Evolutionary conservation across 176 grass and related monocot species (phyloP).

Genomic region (Puya raimondii): DNA sequence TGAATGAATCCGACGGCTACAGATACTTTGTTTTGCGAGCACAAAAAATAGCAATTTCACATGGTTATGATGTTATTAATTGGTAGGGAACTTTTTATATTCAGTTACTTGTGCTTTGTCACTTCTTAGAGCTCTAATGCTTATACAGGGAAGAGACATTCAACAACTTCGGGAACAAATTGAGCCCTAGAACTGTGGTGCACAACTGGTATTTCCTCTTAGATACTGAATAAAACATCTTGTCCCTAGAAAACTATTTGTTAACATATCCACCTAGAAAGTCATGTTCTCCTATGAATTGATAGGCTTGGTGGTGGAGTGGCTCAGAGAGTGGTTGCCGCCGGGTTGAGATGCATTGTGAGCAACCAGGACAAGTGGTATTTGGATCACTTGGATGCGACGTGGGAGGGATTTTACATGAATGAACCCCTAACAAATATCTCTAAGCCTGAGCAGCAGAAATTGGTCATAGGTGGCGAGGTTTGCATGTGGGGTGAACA

Average conservation of each 20-base stretch:
- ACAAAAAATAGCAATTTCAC: constrained; percentile 72
- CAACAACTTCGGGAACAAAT: constrained; percentile 62
- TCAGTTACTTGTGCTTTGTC: not conserved
- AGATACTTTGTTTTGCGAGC: constrained; percentile 75
- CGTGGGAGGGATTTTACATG: constrained; percentile 73
- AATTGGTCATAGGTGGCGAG: constrained; percentile 72
- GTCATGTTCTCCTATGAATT: constrained; percentile 5
- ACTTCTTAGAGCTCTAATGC: not conserved
- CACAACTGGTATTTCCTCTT: constrained; percentile 70
- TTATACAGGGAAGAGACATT: constrained; percentile 74
- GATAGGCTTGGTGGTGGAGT: constrained; percentile 61
- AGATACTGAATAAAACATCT: not conserved
- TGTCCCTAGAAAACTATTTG: not conserved
- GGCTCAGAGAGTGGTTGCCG: constrained; percentile 57
- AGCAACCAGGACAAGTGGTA: constrained; percentile 95
- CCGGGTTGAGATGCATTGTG: constrained; percentile 82
- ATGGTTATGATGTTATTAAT: constrained; percentile 77
- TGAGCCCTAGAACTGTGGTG: constrained; percentile 66
- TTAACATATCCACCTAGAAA: not conserved
- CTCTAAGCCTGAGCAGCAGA: constrained; percentile 45
- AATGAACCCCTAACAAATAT: constrained; percentile 79
- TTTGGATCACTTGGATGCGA: constrained; percentile 79
- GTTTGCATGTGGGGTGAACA: constrained; percentile 89
- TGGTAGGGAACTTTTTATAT: constrained; percentile 35
- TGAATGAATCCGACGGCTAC: constrained; percentile 76